Base-by-base conservation (phyloP, 345 rosid genomes). In the Diplotaxis tenuifolia region DNA sequence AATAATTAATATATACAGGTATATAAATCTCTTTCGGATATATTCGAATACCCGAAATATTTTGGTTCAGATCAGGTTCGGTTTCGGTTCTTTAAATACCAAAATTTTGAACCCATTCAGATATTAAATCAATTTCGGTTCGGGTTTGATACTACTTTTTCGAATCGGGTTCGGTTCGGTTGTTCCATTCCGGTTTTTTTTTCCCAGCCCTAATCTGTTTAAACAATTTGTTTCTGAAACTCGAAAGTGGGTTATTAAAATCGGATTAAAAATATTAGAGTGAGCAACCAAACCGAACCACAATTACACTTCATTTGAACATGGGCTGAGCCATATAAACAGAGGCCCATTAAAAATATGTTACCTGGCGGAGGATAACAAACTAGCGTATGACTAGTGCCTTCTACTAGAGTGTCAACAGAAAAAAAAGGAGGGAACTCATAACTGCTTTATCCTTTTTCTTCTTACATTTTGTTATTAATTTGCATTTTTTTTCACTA, bases 401-500 rank as follows among this genome's bases (percentile, higher is more conserved):
- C 49, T 23, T 9, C 31, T 5, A 6, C 22, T 18, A 32, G 36
- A 74, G 63, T 62, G n/a, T 47, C 34, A 75, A 53, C 66, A 75
- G 70, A 14, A 56, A 70, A 75, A 75, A 76, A 76, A 75, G 71
- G 79, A 76, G 75, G 75, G 79, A 76, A 81, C 73, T 14, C 28
- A 47, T 72, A 81, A 83, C 85, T 14, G 68, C 62, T 78, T 67
- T 63, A 52, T 62, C 31, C 28, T 73, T 74, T 49, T 23, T 66
- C 67, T 25, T 58, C 6, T 67, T 5, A 34, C 62, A 54, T 55
- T 66, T 54, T 68, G 21, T 22, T 18, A 7, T 74, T 57, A 20
- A 22, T 25, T 58, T 27, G 12, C 18, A 38, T n/a, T 15, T 10
- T 56, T 40, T 62, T 14, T 57, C 49, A 32, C 45, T 70, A 67